Evolutionary conservation across 352 stramenopile species (phyloP).

Genomic region (Globisporangium spiculum): DNA sequence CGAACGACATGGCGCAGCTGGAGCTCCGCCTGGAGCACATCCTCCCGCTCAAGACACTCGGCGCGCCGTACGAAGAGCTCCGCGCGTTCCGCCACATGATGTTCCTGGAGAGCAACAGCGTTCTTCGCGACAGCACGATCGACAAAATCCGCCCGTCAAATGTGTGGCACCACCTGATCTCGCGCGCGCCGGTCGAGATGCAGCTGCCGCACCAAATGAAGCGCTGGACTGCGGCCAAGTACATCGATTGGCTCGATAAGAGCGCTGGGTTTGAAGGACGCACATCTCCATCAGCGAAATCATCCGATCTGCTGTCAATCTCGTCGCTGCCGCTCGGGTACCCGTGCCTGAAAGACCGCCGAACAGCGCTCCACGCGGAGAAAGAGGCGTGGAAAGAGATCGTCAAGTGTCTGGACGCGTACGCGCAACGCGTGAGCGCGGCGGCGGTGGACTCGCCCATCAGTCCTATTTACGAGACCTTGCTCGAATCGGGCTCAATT

Average conservation of each 20-base stretch:
- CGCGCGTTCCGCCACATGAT: slow-evolving; percentile 81
- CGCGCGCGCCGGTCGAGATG: slow-evolving; percentile 61
- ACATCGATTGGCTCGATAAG: slow-evolving; percentile 81
- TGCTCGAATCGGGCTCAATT: slow-evolving; percentile 75
- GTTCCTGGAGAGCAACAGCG: slow-evolving; percentile 61
- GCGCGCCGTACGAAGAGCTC: slow-evolving; percentile 68
- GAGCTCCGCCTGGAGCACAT: slow-evolving; percentile 68
- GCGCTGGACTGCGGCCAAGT: slow-evolving; percentile 66
- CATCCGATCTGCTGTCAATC: slow-evolving; percentile 24
- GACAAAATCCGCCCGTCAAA: slow-evolving; percentile 85
- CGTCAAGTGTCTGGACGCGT: slow-evolving; percentile 69
- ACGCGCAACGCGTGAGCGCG: slow-evolving; percentile 71
- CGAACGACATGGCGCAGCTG: slow-evolving; percentile 84
- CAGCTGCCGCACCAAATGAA: slow-evolving; percentile 78
- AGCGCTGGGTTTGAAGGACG: slow-evolving; percentile 24
- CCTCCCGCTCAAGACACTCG: slow-evolving; percentile 54
- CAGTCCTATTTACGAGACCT: slow-evolving; percentile 67
- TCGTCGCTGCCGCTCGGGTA: slow-evolving; percentile 60
- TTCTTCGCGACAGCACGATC: slow-evolving; percentile 66
- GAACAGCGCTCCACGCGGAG: slow-evolving; percentile 50
- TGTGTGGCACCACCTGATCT: slow-evolving; percentile 83
- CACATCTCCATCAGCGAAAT: slow-evolving; percentile 24
- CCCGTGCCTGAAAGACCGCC: slow-evolving; percentile 57
- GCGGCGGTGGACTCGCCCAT: slow-evolving; percentile 33
- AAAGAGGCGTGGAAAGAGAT: slow-evolving; percentile 83